These are phyloP conservation scores for Conticribra weissflogii DNA, from an alignment of 108 stramenopile genomes.

Conservation along the genomic window DNA sequence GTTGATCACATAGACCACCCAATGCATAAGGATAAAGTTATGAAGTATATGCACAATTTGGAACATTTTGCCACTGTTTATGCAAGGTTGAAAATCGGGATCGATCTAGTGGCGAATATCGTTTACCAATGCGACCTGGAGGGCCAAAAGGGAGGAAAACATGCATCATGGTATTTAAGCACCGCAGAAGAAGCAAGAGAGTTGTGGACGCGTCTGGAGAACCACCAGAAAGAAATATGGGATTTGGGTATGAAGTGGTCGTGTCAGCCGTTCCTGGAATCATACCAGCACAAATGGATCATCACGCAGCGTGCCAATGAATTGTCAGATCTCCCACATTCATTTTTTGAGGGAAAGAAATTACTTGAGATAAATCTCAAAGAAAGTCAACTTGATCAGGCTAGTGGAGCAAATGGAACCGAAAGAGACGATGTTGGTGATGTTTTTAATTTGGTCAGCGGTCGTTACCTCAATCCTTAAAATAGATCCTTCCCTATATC, in stretches of 20 bases:
- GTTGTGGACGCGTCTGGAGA: not conserved
- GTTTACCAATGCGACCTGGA: slow-evolving; percentile 15
- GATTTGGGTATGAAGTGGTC: slow-evolving; percentile 3
- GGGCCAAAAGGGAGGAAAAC: not conserved
- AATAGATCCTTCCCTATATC: no score
- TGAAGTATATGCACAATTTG: not conserved
- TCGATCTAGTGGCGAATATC: slow-evolving; percentile 9
- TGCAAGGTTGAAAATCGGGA: slow-evolving; percentile 6
- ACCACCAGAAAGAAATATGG: not conserved
- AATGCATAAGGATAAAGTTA: slow-evolving; percentile 1
- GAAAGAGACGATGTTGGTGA: no score
- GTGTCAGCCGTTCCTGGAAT: not conserved
- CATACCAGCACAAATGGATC: not conserved
- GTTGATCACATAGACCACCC: slow-evolving; percentile 1
- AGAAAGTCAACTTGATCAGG: no score
- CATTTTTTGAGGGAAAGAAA: slow-evolving; percentile 14
- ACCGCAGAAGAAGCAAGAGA: slow-evolving; percentile 5
- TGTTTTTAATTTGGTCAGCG: no score
- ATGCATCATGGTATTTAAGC: slow-evolving; percentile 16
- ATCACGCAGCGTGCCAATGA: not conserved
- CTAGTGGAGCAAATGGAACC: no score
- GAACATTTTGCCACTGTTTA: slow-evolving; percentile 8
- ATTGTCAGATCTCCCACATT: slow-evolving; percentile 4
- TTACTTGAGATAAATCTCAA: slow-evolving; percentile 11
- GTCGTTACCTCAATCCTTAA: no score